These are phyloP conservation scores for Termitomyces sp. DNA, from an alignment of 768 basidiomycete genomes.

Conservation along the genomic window DNA sequence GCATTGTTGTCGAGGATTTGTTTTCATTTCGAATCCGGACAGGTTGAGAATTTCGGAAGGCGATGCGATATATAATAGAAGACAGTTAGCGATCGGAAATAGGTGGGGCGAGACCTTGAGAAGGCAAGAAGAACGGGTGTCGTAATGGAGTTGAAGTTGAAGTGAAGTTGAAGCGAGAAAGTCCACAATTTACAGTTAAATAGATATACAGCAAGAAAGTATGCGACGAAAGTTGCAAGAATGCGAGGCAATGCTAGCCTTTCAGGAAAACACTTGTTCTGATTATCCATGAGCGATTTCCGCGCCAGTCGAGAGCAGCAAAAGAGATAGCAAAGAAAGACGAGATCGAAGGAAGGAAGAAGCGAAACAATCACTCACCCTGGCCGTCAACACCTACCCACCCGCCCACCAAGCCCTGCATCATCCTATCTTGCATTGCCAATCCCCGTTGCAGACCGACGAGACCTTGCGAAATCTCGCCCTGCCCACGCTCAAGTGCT, in stretches of 20 bases:
- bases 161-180: background rate
- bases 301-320: background rate
- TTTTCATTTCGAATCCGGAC: too few relatives aligned
- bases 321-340: background rate
- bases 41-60: background rate
- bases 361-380: conserved; percentile 16
- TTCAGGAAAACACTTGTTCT: background rate
- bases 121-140: background rate
- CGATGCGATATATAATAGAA: conserved; percentile 8
- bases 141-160: too few relatives aligned
- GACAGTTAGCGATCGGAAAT: conserved; percentile 9
- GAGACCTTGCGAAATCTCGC: conserved; percentile 35
- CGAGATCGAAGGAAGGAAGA: conserved; percentile 1
- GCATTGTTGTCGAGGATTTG: too few relatives aligned
- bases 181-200: background rate
- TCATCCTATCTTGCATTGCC: conserved; percentile 82
- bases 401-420: conserved; percentile 75
- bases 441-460: conserved; percentile 46
- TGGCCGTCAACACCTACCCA: conserved; percentile 34
- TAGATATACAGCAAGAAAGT: background rate
- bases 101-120: conserved; percentile 1
- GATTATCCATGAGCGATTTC: background rate
- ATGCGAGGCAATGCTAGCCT: background rate
- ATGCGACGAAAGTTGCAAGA: background rate
- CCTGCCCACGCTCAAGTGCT: conserved; percentile 36